Evolutionary conservation across 2,329 filamentous ascomycete species (phyloP).

Genomic region (Dendrostoma leiphaemia): DNA sequence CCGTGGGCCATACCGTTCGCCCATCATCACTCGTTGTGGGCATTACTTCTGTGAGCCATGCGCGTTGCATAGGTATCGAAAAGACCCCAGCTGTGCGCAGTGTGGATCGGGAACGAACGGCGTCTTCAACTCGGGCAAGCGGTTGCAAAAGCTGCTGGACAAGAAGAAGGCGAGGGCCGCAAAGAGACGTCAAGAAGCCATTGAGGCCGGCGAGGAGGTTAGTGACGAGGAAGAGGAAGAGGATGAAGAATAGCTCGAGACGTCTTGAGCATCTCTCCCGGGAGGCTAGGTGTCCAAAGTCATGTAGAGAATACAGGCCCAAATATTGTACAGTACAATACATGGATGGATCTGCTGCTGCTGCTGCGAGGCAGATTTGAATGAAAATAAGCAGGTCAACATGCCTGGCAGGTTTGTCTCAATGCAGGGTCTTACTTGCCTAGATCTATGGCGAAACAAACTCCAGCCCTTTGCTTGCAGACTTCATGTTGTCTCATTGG

Average conservation of each 20-base stretch:
- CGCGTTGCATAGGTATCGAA: constrained; percentile 81
- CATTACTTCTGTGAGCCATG: constrained; percentile 96
- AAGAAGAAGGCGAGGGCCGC: constrained; percentile 64
- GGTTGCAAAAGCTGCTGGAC: constrained; percentile 75
- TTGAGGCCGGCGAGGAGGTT: constrained; percentile 49
- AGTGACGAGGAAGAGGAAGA: constrained; percentile 41
- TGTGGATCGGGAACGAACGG: constrained; percentile 84
- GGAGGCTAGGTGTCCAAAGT: too few species aligned
- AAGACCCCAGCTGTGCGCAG: constrained; percentile 81
- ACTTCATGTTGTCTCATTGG: too few species aligned
- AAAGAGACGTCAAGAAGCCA: constrained; percentile 53
- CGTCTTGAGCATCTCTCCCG: too few species aligned
- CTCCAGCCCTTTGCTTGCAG: too few species aligned
- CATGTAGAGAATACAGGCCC: too few species aligned
- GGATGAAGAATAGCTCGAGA: background rate
- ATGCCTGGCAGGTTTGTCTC: too few species aligned
- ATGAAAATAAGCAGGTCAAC: too few species aligned
- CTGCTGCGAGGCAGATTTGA: too few species aligned
- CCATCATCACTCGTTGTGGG: constrained; percentile 84
- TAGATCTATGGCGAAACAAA: too few species aligned
- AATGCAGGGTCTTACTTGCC: too few species aligned
- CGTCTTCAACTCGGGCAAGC: constrained; percentile 86
- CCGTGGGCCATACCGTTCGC: constrained; percentile 71
- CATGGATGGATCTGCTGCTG: too few species aligned
- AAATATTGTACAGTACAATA: too few species aligned